These are phyloP conservation scores for Ilex paraguariensis DNA, from an alignment of 305 asterid species.

Conservation along the genomic window DNA sequence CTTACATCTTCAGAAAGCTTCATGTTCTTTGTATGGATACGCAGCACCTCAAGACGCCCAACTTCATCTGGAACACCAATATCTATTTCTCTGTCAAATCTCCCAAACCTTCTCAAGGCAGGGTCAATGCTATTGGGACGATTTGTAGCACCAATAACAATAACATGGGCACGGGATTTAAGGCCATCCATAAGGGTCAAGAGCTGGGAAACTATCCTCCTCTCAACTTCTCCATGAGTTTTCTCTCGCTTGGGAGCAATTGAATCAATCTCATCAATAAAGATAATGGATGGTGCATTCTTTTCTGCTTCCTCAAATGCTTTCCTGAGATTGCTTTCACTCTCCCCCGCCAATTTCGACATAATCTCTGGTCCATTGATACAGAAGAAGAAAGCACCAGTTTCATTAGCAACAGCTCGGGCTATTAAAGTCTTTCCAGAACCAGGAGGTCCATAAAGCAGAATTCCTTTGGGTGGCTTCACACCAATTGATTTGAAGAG, in stretches of 20 bases:
- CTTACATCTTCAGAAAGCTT: slow-evolving; percentile 2
- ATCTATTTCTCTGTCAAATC: slow-evolving; percentile 3
- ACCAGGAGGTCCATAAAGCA: slow-evolving; percentile 1
- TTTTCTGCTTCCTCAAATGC: slow-evolving; percentile 4
- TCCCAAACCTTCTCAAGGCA: slow-evolving; percentile 3
- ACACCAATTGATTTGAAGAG: slow-evolving; percentile 2
- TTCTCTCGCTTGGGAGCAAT: slow-evolving; percentile 5
- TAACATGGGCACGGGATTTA: slow-evolving; percentile 4
- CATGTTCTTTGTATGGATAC: slow-evolving; percentile 2
- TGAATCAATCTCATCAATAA: slow-evolving; percentile 3
- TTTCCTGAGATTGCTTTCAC: slow-evolving; percentile 5
- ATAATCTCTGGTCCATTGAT: slow-evolving; percentile 1
- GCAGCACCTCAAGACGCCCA: slow-evolving; percentile 3
- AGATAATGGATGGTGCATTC: slow-evolving; percentile 4
- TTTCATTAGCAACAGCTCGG: slow-evolving; percentile 3
- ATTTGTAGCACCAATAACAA: slow-evolving; percentile 1
- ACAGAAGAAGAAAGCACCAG: slow-evolving; percentile 2
- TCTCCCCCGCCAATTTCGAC: slow-evolving; percentile 1
- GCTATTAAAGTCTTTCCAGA: slow-evolving; percentile 4
- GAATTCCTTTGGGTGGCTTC: slow-evolving; percentile 3
- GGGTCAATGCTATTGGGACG: slow-evolving; percentile 3
- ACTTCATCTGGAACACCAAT: slow-evolving; percentile 6
- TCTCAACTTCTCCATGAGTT: slow-evolving; percentile 1
- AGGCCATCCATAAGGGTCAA: slow-evolving; percentile 3
- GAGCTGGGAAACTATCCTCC: slow-evolving; percentile 2